Conservation (phyloP, 2,329 filamentous ascomycete genomes). For the Aspergillus transmontanensis region DNA sequence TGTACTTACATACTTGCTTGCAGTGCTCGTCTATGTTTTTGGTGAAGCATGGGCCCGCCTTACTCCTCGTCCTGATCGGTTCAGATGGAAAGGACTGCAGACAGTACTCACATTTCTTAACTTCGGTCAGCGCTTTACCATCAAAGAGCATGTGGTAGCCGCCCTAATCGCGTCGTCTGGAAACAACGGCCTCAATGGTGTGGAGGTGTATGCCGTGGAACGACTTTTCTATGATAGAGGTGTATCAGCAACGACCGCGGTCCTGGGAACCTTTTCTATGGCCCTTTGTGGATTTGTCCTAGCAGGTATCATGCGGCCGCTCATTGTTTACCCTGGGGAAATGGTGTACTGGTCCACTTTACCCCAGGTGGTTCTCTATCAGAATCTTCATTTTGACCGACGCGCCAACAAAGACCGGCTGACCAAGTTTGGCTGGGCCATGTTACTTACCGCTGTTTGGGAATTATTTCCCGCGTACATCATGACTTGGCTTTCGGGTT, state of each 20-base stretch:
- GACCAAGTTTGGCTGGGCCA: conserved; percentile 35
- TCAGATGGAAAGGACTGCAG: conserved; percentile 16
- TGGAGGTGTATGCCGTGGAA: conserved; percentile 24
- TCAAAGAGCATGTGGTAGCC: conserved; percentile 22
- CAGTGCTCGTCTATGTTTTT: not conserved
- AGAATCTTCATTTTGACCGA: conserved; percentile 37
- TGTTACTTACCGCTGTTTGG: conserved; percentile 24
- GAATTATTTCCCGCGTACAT: conserved; percentile 31
- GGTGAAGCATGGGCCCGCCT: not conserved
- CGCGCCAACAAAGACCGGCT: conserved; percentile 29
- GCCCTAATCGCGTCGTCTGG: conserved; percentile 24
- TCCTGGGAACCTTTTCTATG: conserved; percentile 32
- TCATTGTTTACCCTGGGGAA: conserved; percentile 37
- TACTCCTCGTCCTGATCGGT: not conserved
- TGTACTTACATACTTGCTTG: not conserved
- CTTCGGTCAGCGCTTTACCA: conserved; percentile 22
- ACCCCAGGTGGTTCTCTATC: conserved; percentile 36
- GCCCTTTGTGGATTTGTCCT: conserved; percentile 34
- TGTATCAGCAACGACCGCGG: conserved; percentile 27
- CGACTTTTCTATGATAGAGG: conserved; percentile 22
- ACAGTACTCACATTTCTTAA: conserved; percentile 22
- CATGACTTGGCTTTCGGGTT: conserved; percentile 25
- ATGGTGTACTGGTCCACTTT: conserved; percentile 39
- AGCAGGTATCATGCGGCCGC: conserved; percentile 29
- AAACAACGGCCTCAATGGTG: conserved; percentile 22